phyloP scores from a whole-genome alignment of 2,329 filamentous ascomycete species.

The Zymoseptoria brevis region DNA sequence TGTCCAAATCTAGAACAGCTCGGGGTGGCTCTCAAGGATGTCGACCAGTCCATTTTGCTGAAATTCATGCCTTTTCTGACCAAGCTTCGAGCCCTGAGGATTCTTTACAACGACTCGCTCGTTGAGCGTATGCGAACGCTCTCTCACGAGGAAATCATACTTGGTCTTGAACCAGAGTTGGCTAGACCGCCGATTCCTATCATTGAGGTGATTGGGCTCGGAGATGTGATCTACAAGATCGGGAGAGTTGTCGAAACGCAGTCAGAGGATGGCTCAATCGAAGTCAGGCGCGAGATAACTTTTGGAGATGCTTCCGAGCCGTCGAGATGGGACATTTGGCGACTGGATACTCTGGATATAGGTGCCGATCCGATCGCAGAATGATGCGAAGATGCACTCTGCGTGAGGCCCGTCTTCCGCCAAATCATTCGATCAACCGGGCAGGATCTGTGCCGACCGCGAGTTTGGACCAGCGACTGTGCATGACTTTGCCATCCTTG shows the following conservation, averaged over 20 bases:
- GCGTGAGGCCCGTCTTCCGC: conserved; percentile 4
- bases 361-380: conserved; percentile 16
- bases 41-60: conserved; percentile 37
- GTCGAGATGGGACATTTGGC: conserved; percentile 39
- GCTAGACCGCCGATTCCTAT: conserved; percentile 4
- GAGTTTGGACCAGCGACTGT: conserved; percentile 29
- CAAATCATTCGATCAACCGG: conserved; percentile 12
- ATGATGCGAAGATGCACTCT: neutral
- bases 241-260: conserved; percentile 18
- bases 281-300: conserved; percentile 24
- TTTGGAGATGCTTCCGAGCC: conserved; percentile 31
- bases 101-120: conserved; percentile 29
- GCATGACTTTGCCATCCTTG: conserved; percentile 46
- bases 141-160: conserved; percentile 24
- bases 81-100: conserved; percentile 35
- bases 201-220: conserved; percentile 36
- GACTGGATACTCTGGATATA: conserved; percentile 33
- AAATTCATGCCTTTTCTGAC: conserved; percentile 31
- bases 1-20: conserved; percentile 54
- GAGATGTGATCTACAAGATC: conserved; percentile 32
- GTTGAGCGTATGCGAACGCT: conserved; percentile 9
- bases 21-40: conserved; percentile 49
- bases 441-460: conserved; percentile 13
- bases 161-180: conserved; percentile 23
- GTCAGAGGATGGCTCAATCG: conserved; percentile 18